phyloP scores from a whole-genome alignment of 2,329 filamentous ascomycete genomes.

The Pseudogymnoascus sp. region DNA sequence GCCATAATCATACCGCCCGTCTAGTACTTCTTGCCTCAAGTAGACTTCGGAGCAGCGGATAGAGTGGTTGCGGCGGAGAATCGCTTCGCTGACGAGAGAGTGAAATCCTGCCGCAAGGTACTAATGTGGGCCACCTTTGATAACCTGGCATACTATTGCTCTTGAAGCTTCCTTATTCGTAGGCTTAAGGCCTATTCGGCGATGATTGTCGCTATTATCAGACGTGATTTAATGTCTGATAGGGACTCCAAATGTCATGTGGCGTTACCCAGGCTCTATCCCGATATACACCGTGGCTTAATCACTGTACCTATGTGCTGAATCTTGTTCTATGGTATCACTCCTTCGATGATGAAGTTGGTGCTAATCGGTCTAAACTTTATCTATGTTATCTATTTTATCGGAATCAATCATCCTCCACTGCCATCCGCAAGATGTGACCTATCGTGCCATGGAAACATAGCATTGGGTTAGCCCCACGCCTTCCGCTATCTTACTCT shows the following conservation, averaged over 20 bases:
- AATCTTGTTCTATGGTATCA: background rate
- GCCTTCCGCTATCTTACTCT: background rate
- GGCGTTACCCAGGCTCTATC: background rate
- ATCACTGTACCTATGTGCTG: background rate
- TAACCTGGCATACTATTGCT: background rate
- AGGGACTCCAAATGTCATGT: background rate
- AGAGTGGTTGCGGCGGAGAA: background rate
- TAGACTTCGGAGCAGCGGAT: background rate
- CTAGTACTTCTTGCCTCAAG: background rate
- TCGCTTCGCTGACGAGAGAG: background rate
- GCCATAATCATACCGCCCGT: background rate
- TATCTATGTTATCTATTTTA: conserved; percentile 1
- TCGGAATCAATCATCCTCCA: background rate
- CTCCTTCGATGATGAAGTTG: background rate
- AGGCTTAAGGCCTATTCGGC: background rate
- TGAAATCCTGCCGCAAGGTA: background rate
- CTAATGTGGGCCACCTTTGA: background rate
- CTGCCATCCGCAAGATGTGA: background rate
- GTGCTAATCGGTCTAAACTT: background rate
- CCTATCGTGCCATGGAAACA: background rate
- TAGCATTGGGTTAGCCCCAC: background rate
- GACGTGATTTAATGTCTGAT: background rate
- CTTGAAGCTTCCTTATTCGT: background rate
- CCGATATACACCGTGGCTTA: background rate
- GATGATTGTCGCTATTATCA: background rate